Base-by-base conservation (phyloP, 2,329 filamentous ascomycete genomes). In the Gnomoniopsis smithogilvyi region DNA sequence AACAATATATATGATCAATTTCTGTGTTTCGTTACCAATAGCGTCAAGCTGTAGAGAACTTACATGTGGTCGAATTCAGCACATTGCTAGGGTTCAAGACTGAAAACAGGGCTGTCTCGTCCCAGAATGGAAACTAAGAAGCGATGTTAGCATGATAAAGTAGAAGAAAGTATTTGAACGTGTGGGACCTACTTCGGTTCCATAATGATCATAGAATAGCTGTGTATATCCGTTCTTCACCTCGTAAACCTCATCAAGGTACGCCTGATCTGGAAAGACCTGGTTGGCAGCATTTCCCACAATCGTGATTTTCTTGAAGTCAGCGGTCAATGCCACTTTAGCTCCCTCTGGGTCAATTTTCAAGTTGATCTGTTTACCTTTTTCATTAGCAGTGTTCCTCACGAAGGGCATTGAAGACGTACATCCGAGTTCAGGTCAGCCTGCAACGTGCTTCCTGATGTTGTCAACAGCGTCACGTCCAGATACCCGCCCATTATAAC, bases 401-500 rank as follows among this genome's bases (percentile, higher is more conserved):
- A 10, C 45, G 2, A 24, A 21, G 8, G 17, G 12, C 15, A 10
- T 2, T 7, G 10, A 34, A 11, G 21, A 56, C 66, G 59, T 47
- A 66, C 65, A 54, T 69, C 67, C 2, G 66, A 66, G 50, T 64
- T 67, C 49, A 69, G 61, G 41, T 70, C 68, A 14, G 67, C 65
- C 53, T 64, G 64, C 26, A 62, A 34, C 17, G 53, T 33, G 10
- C 64, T 57, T 0, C 64, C 65, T 17, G 64, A 65, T 4, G 66
- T 68, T 64, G 70, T 61, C 43, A 72, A 63, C 48, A 77, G 66
- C 24, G 72, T 76, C 6, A 72, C 68, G 64, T 81, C 79, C 22
- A 80, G 64, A 63, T 78, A 81, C 2, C 78, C 77, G 55, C 79
- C 78, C 78, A 81, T 82, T 54, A 81, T 72, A 26, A 79, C 70